phyloP scores from a whole-genome alignment of 768 basidiomycete species.

The Lanmaoa pseudosensibilis region DNA sequence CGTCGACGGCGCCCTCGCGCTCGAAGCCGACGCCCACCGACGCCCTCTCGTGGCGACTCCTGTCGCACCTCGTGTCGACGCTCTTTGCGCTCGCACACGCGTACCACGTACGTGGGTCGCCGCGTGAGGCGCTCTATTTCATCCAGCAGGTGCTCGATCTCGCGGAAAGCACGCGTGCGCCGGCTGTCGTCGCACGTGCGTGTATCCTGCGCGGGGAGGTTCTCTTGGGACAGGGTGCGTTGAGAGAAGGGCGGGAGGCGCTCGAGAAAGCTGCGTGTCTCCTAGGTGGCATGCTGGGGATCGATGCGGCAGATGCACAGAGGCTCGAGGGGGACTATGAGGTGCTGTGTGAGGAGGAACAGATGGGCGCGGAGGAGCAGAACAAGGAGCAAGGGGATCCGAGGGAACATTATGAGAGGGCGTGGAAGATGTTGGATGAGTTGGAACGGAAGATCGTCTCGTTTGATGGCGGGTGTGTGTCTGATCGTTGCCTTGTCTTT shows the following conservation, averaged over 20 bases:
- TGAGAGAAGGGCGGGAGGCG: constrained; percentile 55
- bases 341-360: constrained; percentile 17
- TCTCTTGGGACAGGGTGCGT: constrained; percentile 57
- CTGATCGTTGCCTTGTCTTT: neutral
- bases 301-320: constrained; percentile 58
- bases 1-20: constrained; percentile 11
- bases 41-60: constrained; percentile 73
- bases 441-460: constrained; percentile 54
- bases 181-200: constrained; percentile 64
- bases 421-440: constrained; percentile 59
- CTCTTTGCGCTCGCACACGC: constrained; percentile 63
- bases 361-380: constrained; percentile 34
- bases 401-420: constrained; percentile 52
- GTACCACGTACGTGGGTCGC: constrained; percentile 75
- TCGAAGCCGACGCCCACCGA: constrained; percentile 39
- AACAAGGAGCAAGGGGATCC: constrained; percentile 41
- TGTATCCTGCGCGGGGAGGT: constrained; percentile 69
- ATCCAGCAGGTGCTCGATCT: constrained; percentile 74
- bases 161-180: constrained; percentile 65
- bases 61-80: constrained; percentile 66
- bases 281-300: constrained; percentile 47
- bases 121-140: constrained; percentile 84
- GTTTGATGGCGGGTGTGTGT: constrained; percentile 53
- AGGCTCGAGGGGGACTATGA: constrained; percentile 58
- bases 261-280: constrained; percentile 51